phyloP scores from a whole-genome alignment of 2,329 filamentous ascomycete genomes.

The Neopestalotiopsis sp. region DNA sequence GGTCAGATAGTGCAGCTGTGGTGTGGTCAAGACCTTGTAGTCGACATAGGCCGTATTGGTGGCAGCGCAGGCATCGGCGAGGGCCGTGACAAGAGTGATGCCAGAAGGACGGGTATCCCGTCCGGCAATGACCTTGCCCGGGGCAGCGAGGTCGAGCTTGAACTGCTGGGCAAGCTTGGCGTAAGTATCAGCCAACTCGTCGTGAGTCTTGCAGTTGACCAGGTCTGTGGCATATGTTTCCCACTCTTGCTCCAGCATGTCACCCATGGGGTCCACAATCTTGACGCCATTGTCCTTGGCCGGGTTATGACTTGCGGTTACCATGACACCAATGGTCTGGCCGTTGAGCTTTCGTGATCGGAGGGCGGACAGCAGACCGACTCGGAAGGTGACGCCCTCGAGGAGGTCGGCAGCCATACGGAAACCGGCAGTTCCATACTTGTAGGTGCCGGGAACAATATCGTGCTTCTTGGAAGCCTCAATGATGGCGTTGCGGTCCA shows the following conservation, averaged over 20 bases:
- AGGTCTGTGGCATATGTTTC: conserved; percentile 86
- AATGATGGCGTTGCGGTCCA: conserved; percentile 61
- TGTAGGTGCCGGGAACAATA: conserved; percentile 60
- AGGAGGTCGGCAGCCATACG: conserved; percentile 79
- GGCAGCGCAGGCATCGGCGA: conserved; percentile 80
- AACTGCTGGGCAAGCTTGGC: conserved; percentile 75
- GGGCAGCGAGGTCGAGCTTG: conserved; percentile 73
- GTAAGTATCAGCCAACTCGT: conserved; percentile 78
- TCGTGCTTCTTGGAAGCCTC: conserved; percentile 68
- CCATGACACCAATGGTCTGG: conserved; percentile 95
- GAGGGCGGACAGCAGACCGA: conserved; percentile 86
- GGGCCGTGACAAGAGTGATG: conserved; percentile 78
- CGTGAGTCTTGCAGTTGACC: conserved; percentile 81
- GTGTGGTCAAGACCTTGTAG: conserved; percentile 91
- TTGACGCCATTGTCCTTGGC: conserved; percentile 92
- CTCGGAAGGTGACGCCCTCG: conserved; percentile 90
- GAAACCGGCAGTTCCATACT: conserved; percentile 72
- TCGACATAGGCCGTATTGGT: conserved; percentile 78
- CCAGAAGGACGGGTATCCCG: conserved; percentile 94
- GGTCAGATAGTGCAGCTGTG: conserved; percentile 96
- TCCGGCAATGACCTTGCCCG: conserved; percentile 85
- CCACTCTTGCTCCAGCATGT: conserved; percentile 98
- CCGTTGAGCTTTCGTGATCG: conserved; percentile 89
- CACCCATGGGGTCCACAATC: conserved; percentile 95
- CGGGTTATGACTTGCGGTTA: conserved; percentile 92